Percentiles rank a stretch among this genome's conserved stretches.
Evolutionary conservation across 179 eudicot species (phyloP).

Genomic region (Gypsophila paniculata): DNA sequence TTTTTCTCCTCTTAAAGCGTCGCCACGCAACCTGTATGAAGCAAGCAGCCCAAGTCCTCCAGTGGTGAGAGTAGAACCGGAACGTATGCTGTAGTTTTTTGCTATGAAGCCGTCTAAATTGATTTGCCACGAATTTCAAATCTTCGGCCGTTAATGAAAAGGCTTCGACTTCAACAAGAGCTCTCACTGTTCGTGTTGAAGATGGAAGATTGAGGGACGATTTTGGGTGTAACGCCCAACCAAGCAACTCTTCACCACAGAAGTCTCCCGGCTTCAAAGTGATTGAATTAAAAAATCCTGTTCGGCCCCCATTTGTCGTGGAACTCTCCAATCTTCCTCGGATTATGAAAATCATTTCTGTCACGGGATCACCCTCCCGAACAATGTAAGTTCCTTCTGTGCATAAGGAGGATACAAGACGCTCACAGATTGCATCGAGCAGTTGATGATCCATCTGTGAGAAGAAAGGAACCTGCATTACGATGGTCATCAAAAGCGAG

Average conservation of each 20-base stretch:
- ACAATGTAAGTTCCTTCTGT: slow-evolving; percentile 77
- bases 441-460: slow-evolving; percentile 94
- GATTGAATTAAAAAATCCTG: slow-evolving; percentile 63
- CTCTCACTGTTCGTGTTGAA: slow-evolving; percentile 73
- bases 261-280: slow-evolving; percentile 61
- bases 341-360: slow-evolving; percentile 91
- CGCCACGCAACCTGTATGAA: slow-evolving; percentile 92
- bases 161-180: slow-evolving; percentile 76
- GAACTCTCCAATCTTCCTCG: slow-evolving; percentile 78
- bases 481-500: not conserved
- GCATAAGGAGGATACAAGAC: slow-evolving; percentile 72
- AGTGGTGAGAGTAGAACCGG: slow-evolving; percentile 78
- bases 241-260: slow-evolving; percentile 71
- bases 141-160: slow-evolving; percentile 82
- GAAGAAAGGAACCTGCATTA: slow-evolving; percentile 82
- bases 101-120: slow-evolving; percentile 82
- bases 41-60: slow-evolving; percentile 96
- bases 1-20: slow-evolving; percentile 54
- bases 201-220: slow-evolving; percentile 66
- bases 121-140: slow-evolving; percentile 80
- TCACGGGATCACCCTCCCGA: slow-evolving; percentile 85
- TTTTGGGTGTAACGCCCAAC: slow-evolving; percentile 68
- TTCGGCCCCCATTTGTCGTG: slow-evolving; percentile 90
- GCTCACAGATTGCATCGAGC: slow-evolving; percentile 91
- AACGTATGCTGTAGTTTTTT: slow-evolving; percentile 84